Evolutionary conservation across 2,329 filamentous ascomycete genomes (phyloP).

Genomic region (Fusarium succisae): DNA sequence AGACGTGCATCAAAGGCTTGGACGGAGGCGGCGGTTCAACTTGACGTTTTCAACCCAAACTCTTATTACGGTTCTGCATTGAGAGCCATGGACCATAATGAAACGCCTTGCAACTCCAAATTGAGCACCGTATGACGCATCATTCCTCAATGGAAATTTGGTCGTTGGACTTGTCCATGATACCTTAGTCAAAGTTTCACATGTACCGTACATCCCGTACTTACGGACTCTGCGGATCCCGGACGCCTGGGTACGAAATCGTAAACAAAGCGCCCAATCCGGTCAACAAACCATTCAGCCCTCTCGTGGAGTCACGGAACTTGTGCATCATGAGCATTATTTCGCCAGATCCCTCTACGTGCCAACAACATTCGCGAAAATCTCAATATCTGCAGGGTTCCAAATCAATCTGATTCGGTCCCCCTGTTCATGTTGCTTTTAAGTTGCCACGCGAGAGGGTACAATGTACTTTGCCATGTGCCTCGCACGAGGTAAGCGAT

Average conservation of each 20-base stretch:
- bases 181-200: neutral
- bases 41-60: conserved; percentile 6
- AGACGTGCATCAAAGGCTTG: conserved; percentile 22
- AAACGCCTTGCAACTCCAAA: conserved; percentile 2
- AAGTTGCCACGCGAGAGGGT: conserved; percentile 27
- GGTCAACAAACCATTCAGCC: neutral
- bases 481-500: conserved; percentile 33
- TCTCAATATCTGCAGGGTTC: conserved; percentile 20
- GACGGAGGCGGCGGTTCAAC: conserved; percentile 19
- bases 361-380: neutral
- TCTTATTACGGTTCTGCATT: neutral
- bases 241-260: neutral
- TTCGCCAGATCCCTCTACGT: neutral
- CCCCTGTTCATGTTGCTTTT: conserved; percentile 15
- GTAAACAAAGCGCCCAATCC: neutral
- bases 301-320: neutral
- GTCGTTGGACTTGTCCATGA: neutral
- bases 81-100: neutral
- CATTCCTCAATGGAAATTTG: neutral
- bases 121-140: conserved; percentile 1
- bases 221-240: neutral
- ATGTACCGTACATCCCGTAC: neutral
- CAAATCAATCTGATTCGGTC: conserved; percentile 15
- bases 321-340: conserved; percentile 2
- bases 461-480: conserved; percentile 44